A percentile compares a stretch with the other conserved stretches of the same genome.
phyloP scores from a whole-genome alignment of 208 protist species.

The Jaenimonas drosophilae region DNA sequence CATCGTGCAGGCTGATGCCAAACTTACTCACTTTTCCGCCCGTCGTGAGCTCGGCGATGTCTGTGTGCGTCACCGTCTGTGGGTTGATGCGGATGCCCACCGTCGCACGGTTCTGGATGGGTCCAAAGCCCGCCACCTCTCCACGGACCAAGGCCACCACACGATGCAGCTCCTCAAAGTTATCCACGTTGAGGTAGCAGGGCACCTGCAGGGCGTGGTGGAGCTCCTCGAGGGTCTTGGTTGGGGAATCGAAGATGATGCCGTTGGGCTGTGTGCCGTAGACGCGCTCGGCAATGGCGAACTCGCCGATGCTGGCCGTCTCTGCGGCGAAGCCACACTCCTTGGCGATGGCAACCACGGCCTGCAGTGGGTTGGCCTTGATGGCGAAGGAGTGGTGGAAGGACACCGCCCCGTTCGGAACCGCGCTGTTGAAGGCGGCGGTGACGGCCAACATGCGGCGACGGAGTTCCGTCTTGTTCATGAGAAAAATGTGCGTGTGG shows the following conservation, averaged over 20 bases:
- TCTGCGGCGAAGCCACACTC: constrained; percentile 30
- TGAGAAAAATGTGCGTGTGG: constrained; percentile 45
- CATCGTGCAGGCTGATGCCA: constrained; percentile 44
- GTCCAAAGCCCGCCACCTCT: constrained; percentile 3
- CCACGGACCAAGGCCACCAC: constrained; percentile 24
- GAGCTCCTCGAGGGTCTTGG: constrained; percentile 56
- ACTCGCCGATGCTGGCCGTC: constrained; percentile 62
- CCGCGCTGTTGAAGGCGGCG: constrained; percentile 14
- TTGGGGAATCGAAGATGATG: constrained; percentile 58
- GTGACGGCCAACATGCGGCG: constrained; percentile 21
- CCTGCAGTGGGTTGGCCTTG: constrained; percentile 54
- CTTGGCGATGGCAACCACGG: constrained; percentile 18
- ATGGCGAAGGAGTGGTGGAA: constrained; percentile 49
- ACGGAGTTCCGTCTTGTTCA: constrained; percentile 22
- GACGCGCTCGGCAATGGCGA: constrained; percentile 23
- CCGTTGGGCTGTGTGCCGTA: constrained; percentile 3
- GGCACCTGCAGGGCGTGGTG: constrained; percentile 24
- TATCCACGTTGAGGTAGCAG: constrained; percentile 68
- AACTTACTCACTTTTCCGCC: constrained; percentile 56
- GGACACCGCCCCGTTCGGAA: constrained; percentile 4
- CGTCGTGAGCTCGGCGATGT: constrained; percentile 33
- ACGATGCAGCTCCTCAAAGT: constrained; percentile 49
- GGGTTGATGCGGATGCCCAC: constrained; percentile 68
- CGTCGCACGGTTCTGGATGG: constrained; percentile 11
- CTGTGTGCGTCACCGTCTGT: constrained; percentile 31